phyloP scores from a whole-genome alignment of 768 basidiomycete genomes.

The Rhizopogon sp. region DNA sequence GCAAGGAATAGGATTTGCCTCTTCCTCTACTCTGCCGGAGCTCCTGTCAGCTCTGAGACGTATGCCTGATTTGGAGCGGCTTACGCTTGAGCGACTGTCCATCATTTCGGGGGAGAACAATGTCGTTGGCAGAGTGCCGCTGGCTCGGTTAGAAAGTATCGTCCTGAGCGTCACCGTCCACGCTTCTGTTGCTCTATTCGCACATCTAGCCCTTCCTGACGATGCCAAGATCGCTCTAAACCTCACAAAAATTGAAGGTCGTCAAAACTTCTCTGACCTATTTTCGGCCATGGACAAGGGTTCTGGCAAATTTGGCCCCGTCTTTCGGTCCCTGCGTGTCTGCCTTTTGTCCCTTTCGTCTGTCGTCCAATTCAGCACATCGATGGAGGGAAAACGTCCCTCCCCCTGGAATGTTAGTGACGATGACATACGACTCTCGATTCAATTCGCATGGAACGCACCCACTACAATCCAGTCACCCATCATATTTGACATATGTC shows the following conservation, averaged over 20 bases:
- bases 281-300: not conserved
- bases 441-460: not conserved
- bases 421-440: not conserved
- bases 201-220: not conserved
- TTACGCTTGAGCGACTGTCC: slow-evolving; percentile 26
- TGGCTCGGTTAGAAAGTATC: not conserved
- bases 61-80: slow-evolving; percentile 28
- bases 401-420: not conserved
- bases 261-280: not conserved
- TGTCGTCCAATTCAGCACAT: not conserved
- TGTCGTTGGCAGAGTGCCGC: not conserved
- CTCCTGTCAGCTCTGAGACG: slow-evolving; percentile 27
- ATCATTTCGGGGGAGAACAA: not conserved
- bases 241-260: not conserved
- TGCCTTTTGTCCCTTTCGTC: not conserved
- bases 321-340: not conserved
- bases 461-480: no score
- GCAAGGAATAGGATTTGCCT: slow-evolving; percentile 16
- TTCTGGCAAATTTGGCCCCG: not conserved
- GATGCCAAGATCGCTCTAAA: not conserved
- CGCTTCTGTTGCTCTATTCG: not conserved
- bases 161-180: not conserved
- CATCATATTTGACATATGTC: not conserved
- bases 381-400: not conserved
- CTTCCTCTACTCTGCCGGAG: slow-evolving; percentile 26